Base-by-base conservation (phyloP, 495 filamentous ascomycete species). In the Hyaloscypha hepaticicola region DNA sequence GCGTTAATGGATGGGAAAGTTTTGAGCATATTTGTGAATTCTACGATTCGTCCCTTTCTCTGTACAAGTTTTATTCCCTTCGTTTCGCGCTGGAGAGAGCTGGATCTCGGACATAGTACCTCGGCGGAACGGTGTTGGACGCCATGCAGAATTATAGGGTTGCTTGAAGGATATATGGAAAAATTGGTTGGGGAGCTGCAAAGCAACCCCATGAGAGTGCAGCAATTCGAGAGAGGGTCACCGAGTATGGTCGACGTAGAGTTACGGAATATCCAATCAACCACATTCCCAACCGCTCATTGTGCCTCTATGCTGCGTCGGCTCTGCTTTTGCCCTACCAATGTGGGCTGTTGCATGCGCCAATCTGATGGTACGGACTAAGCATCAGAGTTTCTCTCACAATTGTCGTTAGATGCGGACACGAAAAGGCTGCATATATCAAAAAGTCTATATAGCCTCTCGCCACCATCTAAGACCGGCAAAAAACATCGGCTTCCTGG, bases 1-100 rank as follows among this genome's bases (percentile, higher is more conserved):
- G 63, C 63, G 63, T 65, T 29, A 31, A 38, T 34, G 59, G 63
- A 50, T 22, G 29, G 60, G 51, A 45, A 33, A 49, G n/a, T 25
- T 61, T 33, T 53, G 45, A 26, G 25, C 26, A 24, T n/a, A 25
- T 61, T 61, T 45, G 31, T 33, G 29, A 19, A 16, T 45, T 58
- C 21, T 25, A 25, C 56, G 27, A 31, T 26, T 56, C 29, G 4
- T 29, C 2, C 45, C 27, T 28, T 56, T 55, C 60, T n/a, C 12
- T 62, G 60, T 62, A 62, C 49, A 62, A 22, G 29, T 52, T 62
- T 33, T 25, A 53, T 26, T 21, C 16, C 12, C 22, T 38, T 33
- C 6, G 19, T 48, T 24, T 22, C 29, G 5, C 22, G 28, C 22
- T 33, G 34, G 60, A 63, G 25, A 50, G 60, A 45, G 50, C 60